A percentile compares a stretch with the other conserved stretches of the same genome.
phyloP scores from a whole-genome alignment of 768 basidiomycete species.

The Polyporus arcularius region DNA sequence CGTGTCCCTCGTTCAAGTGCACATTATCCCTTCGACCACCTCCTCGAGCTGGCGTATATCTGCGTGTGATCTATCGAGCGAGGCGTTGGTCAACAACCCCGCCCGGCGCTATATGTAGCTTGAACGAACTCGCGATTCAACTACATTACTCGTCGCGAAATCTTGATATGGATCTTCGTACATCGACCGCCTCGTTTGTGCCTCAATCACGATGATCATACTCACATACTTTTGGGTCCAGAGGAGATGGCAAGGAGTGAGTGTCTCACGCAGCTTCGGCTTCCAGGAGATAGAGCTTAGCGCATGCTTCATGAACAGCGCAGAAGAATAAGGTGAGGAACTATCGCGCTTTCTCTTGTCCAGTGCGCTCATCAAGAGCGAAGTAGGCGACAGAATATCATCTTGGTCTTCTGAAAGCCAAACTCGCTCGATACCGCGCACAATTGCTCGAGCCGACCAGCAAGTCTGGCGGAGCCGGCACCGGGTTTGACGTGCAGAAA shows the following conservation, averaged over 20 bases:
- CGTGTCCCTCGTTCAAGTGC: too few relatives aligned
- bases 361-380: slow-evolving; percentile 7
- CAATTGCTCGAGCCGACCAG: slow-evolving; percentile 90
- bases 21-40: too few relatives aligned
- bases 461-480: slow-evolving; percentile 79
- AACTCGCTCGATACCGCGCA: slow-evolving; percentile 90
- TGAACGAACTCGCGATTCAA: too few relatives aligned
- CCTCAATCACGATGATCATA: too few relatives aligned
- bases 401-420: slow-evolving; percentile 91
- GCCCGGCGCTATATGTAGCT: too few relatives aligned
- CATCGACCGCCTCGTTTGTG: too few relatives aligned
- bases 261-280: slow-evolving; percentile 28
- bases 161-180: too few relatives aligned
- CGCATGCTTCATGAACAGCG: slow-evolving; percentile 43
- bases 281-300: slow-evolving; percentile 1
- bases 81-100: too few relatives aligned
- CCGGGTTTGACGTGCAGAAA: slow-evolving; percentile 88
- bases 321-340: slow-evolving; percentile 89
- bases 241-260: slow-evolving; percentile 98
- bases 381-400: slow-evolving; percentile 90
- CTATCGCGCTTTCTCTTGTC: neutral
- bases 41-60: too few relatives aligned
- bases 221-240: slow-evolving; percentile 30
- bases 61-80: too few relatives aligned
- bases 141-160: too few relatives aligned